Evolutionary conservation across 202 grass and related monocot species (phyloP), one percentile per base, ranked within the genome.

Genomic region (Zoysia matrella): DNA sequence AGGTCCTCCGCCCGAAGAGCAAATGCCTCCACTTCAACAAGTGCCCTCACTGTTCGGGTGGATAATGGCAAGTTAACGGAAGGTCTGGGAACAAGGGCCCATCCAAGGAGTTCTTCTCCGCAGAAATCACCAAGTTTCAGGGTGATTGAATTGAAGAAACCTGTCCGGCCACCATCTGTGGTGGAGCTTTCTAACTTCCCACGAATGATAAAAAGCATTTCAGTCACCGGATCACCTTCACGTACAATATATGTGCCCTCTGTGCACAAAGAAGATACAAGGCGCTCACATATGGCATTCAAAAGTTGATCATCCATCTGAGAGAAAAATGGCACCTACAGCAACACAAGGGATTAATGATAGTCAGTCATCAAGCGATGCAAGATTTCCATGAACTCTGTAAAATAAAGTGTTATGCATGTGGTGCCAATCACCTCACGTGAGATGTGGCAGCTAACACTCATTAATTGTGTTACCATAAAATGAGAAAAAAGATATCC

Each of bases 201-300:
- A 51, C 96, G 93, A 73, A 95, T 92, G 54, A 99, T 87, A 41
- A 99, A 99, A 44, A 99, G 85, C 96, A 99, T 99, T 53, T 99
- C 96, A 18, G 87, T 95, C 77, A 99, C 93, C 4, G 89, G 96
- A 43, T 99, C 96, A 43, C 96, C 96, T 72, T 99, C 96, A 49
- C 96, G 90, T 71, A 95, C 93, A 83, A 95, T 89, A 72, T 87
- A 94, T 22, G 96, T 99, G 4, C 95, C 95, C 71, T 91, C 64
- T 4, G 95, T 98, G 83, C 95, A 91, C 80, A 98, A 80, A 11
- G 90, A 98, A 47, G 95, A 98, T 50, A 93, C 87, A 41, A 98
- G 90, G 65, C 90, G 85, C 72, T 93, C 95, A 5, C 95, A 95
- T 30, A 98, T 98, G 36, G 95, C 95, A 14, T 95, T 88, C 5